Percentiles rank a stretch among this genome's conserved stretches.
These are phyloP conservation scores for Rosa rugosa DNA, from an alignment of 306 rosid species.

Conservation along the genomic window DNA sequence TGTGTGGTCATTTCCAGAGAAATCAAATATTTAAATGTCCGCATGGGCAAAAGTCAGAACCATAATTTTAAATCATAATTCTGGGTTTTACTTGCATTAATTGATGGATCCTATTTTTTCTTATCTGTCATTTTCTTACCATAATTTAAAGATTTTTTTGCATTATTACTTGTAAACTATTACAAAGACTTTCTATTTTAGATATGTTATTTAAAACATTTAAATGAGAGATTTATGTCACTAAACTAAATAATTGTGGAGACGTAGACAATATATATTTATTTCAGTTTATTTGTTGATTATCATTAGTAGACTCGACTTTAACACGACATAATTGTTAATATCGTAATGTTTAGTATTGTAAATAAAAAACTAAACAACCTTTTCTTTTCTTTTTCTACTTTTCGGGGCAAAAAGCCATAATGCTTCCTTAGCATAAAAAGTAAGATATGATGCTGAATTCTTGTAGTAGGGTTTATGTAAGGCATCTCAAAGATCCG, in stretches of 20 bases:
- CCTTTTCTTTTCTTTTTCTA: background rate
- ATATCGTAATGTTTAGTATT: too few relatives aligned
- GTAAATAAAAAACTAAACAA: too few relatives aligned
- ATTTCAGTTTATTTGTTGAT: too few relatives aligned
- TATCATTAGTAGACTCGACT: background rate
- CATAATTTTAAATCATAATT: background rate
- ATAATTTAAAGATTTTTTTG: background rate
- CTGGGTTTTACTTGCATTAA: background rate
- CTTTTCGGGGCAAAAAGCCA: background rate
- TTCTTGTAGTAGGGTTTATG: slow-evolving; percentile 1
- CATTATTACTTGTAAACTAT: background rate
- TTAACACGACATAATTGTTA: too few relatives aligned
- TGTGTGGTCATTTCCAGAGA: background rate
- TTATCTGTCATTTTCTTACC: background rate
- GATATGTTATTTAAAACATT: too few relatives aligned
- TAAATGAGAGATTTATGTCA: too few relatives aligned
- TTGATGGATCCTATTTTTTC: background rate
- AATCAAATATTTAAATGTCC: background rate
- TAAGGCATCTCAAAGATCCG: slow-evolving; percentile 11
- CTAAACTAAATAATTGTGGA: too few relatives aligned
- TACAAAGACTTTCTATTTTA: too few relatives aligned
- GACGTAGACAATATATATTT: too few relatives aligned
- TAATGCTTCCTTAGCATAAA: background rate
- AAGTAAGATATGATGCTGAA: background rate
- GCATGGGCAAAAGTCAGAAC: background rate